phyloP scores from a whole-genome alignment of 371 early-diverging fungal species.

The Syncephalastrum contaminatum region DNA sequence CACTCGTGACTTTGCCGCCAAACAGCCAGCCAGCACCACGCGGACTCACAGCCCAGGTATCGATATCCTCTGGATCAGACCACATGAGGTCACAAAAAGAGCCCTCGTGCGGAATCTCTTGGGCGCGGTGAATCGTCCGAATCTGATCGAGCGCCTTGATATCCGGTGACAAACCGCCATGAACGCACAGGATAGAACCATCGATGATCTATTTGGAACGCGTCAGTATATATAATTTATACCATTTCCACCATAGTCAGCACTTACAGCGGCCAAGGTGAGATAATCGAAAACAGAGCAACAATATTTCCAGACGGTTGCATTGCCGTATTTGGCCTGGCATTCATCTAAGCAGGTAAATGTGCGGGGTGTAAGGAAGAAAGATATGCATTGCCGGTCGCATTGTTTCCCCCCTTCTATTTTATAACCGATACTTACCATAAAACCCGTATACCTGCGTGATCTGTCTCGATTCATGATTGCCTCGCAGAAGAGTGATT shows the following conservation, averaged over 20 bases:
- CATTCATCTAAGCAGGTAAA: slow-evolving; percentile 83
- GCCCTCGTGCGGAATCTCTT: slow-evolving; percentile 99
- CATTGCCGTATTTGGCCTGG: slow-evolving; percentile 96
- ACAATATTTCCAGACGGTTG: slow-evolving; percentile 98
- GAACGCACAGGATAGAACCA: slow-evolving; percentile 92
- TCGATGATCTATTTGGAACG: slow-evolving; percentile 43
- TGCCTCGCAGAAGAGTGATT: slow-evolving; percentile 98
- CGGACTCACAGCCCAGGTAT: slow-evolving; percentile 98
- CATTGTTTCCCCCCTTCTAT: background rate
- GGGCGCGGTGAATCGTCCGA: slow-evolving; percentile 93
- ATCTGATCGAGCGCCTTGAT: slow-evolving; percentile 97
- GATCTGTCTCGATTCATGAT: slow-evolving; percentile 99
- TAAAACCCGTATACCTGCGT: slow-evolving; percentile 99
- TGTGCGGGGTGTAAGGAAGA: background rate
- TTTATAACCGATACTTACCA: slow-evolving; percentile 26
- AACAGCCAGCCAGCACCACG: slow-evolving; percentile 99
- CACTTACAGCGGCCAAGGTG: slow-evolving; percentile 95
- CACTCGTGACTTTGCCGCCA: slow-evolving; percentile 95
- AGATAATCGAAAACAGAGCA: slow-evolving; percentile 99
- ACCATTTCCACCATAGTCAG: slow-evolving; percentile 68
- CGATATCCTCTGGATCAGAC: slow-evolving; percentile 95
- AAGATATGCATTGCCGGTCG: background rate
- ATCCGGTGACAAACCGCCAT: slow-evolving; percentile 99
- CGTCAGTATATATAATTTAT: background rate
- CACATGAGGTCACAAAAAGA: slow-evolving; percentile 96